These are phyloP conservation scores for Polychaeton citri DNA, from an alignment of 2,329 filamentous ascomycete species.

Conservation along the genomic window DNA sequence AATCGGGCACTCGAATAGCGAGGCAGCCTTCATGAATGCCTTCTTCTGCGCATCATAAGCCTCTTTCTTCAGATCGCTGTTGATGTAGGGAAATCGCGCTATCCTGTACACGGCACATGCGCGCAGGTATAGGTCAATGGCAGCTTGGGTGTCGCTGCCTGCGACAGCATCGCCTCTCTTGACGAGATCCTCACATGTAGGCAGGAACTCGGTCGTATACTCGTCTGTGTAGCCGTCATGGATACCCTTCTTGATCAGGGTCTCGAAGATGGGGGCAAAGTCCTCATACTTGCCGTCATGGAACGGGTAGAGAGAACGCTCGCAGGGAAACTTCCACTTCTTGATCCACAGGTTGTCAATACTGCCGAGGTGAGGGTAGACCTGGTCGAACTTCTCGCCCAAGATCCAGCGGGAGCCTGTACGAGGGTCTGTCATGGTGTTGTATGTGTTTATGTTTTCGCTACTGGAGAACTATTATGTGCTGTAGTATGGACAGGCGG, in stretches of 20 bases:
- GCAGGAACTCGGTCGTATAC: conserved; percentile 24
- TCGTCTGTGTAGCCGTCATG: conserved; percentile 25
- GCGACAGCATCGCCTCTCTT: conserved; percentile 14
- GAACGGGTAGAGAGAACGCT: conserved; percentile 19
- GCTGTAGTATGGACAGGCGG: too few relatives aligned
- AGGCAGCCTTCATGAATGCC: conserved; percentile 23
- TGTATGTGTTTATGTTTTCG: not conserved
- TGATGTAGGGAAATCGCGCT: conserved; percentile 25
- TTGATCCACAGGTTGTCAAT: conserved; percentile 40
- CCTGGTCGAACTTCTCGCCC: conserved; percentile 34
- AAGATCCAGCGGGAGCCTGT: conserved; percentile 25
- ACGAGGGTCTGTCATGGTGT: conserved; percentile 17
- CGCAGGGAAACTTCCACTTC: conserved; percentile 24
- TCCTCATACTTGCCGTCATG: conserved; percentile 24
- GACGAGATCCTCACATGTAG: conserved; percentile 19
- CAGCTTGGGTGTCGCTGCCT: conserved; percentile 13
- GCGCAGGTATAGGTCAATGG: conserved; percentile 22
- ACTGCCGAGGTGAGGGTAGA: conserved; percentile 44
- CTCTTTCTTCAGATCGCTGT: conserved; percentile 19
- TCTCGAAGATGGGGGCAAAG: conserved; percentile 25
- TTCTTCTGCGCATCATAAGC: conserved; percentile 24
- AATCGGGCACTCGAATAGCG: conserved; percentile 23
- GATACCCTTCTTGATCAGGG: conserved; percentile 22
- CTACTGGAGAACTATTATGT: too few relatives aligned
- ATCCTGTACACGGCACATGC: conserved; percentile 24